Conservation (phyloP, 139 green algal genomes). For the Ettlia oleoabundans region DNA sequence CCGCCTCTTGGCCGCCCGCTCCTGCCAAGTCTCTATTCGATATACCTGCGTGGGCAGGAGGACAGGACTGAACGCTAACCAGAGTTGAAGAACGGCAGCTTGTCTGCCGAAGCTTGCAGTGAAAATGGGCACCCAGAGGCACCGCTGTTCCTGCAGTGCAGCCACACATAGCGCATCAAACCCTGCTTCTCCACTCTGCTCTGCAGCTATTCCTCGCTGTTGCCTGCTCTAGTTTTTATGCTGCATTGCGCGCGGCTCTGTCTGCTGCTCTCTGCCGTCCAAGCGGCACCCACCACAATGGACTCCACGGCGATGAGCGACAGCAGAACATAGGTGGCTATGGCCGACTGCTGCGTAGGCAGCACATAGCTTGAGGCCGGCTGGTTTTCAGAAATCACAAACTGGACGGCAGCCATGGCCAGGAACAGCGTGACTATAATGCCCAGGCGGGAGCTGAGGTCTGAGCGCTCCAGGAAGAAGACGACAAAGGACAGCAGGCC, state of each 20-base stretch:
- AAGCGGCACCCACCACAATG: not conserved
- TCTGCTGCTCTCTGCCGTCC: too few relatives aligned
- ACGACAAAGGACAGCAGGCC: slow-evolving; percentile 34
- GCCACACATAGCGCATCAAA: too few relatives aligned
- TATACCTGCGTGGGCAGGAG: slow-evolving; percentile 2
- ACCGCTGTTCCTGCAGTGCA: too few relatives aligned
- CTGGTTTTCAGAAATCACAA: slow-evolving; percentile 28
- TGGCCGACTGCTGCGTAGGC: slow-evolving; percentile 16
- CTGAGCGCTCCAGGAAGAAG: slow-evolving; percentile 33
- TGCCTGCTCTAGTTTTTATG: too few relatives aligned
- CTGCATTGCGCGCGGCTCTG: too few relatives aligned
- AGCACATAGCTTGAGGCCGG: slow-evolving; percentile 14
- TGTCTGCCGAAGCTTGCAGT: too few relatives aligned
- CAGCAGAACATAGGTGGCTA: not conserved
- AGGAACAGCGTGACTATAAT: not conserved
- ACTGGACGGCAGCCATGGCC: slow-evolving; percentile 20
- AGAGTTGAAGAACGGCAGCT: too few relatives aligned
- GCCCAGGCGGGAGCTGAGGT: slow-evolving; percentile 20
- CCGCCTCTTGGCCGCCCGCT: not conserved
- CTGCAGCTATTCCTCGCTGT: too few relatives aligned
- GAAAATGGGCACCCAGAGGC: too few relatives aligned
- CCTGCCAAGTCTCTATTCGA: slow-evolving; percentile 15
- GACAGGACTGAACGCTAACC: not conserved
- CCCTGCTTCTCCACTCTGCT: too few relatives aligned
- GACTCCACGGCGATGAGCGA: not conserved